phyloP scores from a whole-genome alignment of 257 asterid genomes.

The Verbena officinalis region DNA sequence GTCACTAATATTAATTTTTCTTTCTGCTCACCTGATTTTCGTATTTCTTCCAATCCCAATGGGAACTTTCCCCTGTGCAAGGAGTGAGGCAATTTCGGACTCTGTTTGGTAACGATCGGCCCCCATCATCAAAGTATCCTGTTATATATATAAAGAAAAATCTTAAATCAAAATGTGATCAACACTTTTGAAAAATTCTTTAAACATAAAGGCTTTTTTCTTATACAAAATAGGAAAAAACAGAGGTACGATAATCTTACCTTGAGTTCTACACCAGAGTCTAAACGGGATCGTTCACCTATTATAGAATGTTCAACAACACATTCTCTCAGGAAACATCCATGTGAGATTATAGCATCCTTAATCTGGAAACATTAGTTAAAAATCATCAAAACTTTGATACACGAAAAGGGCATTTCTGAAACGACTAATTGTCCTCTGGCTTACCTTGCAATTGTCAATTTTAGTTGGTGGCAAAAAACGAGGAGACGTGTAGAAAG shows the following conservation, averaged over 20 bases:
- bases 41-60: conserved; percentile 84
- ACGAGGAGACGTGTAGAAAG: conserved; percentile 93
- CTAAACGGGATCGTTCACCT: conserved; percentile 95
- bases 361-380: conserved; percentile 55
- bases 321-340: conserved; percentile 94
- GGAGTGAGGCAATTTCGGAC: conserved; percentile 80
- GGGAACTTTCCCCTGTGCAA: conserved; percentile 85
- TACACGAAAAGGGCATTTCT: neutral
- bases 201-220: neutral
- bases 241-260: conserved; percentile 33
- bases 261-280: conserved; percentile 87
- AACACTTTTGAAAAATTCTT: neutral
- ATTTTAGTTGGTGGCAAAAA: conserved; percentile 95
- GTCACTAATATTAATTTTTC: neutral
- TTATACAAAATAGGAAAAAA: neutral
- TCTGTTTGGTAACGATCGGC: conserved; percentile 92
- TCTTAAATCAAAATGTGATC: neutral
- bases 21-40: conserved; percentile 67
- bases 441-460: conserved; percentile 74
- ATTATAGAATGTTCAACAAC: conserved; percentile 75
- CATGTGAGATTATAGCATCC: conserved; percentile 93
- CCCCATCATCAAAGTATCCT: conserved; percentile 96
- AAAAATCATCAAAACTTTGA: conserved; percentile 19
- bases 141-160: neutral
- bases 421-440: neutral